Conservation (phyloP, 2,329 filamentous ascomycete species). For the Exophiala calicioides region DNA sequence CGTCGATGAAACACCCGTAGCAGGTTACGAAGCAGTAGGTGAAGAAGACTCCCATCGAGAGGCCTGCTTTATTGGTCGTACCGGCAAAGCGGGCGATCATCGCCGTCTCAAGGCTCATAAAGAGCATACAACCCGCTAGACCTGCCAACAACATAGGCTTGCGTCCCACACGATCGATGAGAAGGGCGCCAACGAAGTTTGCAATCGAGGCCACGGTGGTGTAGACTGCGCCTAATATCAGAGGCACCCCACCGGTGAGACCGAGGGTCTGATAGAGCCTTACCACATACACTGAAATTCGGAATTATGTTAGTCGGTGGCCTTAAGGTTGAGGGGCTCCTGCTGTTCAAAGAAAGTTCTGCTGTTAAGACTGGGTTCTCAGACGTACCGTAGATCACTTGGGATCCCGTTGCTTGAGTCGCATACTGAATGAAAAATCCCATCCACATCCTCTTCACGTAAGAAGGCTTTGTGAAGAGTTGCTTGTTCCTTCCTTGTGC, state of each 20-base stretch:
- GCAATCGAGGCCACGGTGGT: neutral
- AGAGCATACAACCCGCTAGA: neutral
- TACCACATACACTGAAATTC: too few relatives aligned
- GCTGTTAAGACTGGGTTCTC: neutral
- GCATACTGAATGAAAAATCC: constrained; percentile 1
- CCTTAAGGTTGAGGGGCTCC: too few relatives aligned
- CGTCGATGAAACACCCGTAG: constrained; percentile 10
- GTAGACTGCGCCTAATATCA: constrained; percentile 1
- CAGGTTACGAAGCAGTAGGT: constrained; percentile 11
- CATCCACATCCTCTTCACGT: constrained; percentile 10
- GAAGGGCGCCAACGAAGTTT: neutral
- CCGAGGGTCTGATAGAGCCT: constrained; percentile 7
- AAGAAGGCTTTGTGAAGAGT: constrained; percentile 4
- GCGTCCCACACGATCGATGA: constrained; percentile 3
- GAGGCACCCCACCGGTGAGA: neutral
- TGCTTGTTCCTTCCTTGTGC: neutral
- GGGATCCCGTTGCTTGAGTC: neutral
- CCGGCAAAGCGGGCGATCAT: constrained; percentile 7
- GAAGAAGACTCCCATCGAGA: constrained; percentile 17
- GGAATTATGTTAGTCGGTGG: too few relatives aligned
- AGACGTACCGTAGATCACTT: constrained; percentile 37
- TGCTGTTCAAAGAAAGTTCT: constrained; percentile 1
- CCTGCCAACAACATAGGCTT: neutral
- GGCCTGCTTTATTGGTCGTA: constrained; percentile 7
- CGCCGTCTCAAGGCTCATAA: constrained; percentile 9